Percentiles rank a stretch among this genome's conserved stretches.
phyloP scores from a whole-genome alignment of 768 basidiomycete genomes.

The Artomyces pyxidatus region DNA sequence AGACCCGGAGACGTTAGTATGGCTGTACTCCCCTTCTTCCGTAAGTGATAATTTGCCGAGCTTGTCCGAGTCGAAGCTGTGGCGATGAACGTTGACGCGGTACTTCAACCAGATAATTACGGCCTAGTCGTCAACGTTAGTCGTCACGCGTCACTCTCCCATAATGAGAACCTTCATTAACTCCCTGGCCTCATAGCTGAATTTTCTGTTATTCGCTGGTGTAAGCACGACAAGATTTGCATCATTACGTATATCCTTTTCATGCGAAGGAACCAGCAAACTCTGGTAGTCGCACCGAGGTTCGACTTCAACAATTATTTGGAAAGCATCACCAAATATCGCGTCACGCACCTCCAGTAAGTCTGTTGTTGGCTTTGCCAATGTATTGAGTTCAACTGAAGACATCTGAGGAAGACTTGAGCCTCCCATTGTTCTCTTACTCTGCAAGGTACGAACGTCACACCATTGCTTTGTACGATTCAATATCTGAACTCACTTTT shows the following conservation, averaged over 20 bases:
- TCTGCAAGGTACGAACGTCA: slow-evolving; percentile 23
- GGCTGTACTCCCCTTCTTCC: slow-evolving; percentile 23
- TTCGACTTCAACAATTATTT: slow-evolving; percentile 26
- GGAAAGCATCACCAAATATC: slow-evolving; percentile 24
- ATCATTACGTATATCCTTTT: not conserved
- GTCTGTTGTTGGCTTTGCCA: no score
- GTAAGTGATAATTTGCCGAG: slow-evolving; percentile 14
- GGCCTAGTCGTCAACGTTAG: slow-evolving; percentile 24
- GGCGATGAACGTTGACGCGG: not conserved
- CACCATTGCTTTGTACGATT: not conserved
- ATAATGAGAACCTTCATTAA: no score
- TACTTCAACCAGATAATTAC: slow-evolving; percentile 36
- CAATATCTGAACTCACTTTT: no score
- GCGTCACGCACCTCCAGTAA: slow-evolving; percentile 26
- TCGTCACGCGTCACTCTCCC: not conserved
- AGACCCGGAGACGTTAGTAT: slow-evolving; percentile 55
- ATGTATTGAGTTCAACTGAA: no score
- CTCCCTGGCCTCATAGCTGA: no score
- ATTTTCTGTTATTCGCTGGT: slow-evolving; percentile 20
- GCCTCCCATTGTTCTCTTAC: slow-evolving; percentile 23
- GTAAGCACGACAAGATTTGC: slow-evolving; percentile 15
- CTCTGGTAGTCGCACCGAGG: slow-evolving; percentile 24
- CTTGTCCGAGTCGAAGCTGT: not conserved
- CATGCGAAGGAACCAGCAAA: slow-evolving; percentile 19
- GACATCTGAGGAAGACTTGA: slow-evolving; percentile 13